Evolutionary conservation across 2,329 filamentous ascomycete genomes (phyloP), one percentile per base, ranked within the genome.

Genomic region (Fusarium stilboides): DNA sequence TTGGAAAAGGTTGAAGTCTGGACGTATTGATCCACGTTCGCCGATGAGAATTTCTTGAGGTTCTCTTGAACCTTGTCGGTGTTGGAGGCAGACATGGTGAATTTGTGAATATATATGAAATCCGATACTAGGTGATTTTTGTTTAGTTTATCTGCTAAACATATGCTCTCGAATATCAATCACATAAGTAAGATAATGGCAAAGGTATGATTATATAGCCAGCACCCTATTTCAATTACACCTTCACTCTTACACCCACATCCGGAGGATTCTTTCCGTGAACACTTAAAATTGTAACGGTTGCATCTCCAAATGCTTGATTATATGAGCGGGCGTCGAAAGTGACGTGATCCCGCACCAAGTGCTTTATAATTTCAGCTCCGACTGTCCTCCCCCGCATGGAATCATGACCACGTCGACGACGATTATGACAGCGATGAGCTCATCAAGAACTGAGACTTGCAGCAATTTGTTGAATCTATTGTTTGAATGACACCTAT

Each of bases 11-110:
- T 45, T 10, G 40, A 51, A 13, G 39, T 15, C 33, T 42, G 39
- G 3, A 58, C 15, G 19, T 31, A 39, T 19, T 24, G 17, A 19
- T 52, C 55, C 4, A 58, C 46, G 47, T 58, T 58, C 40, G 46
- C 55, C 2, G 31, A 14, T 5, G 55, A 58, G 40, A 45, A 44
- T 46, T 52, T 58, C 24, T 58, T 58, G n/a, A 58, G 22, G 19
- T 14, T n/a, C 39, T 52, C 33, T 17, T 58, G 46, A 22, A 58
- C 40, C n/a, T 52, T 45, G 2, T 58, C 55, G n/a, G 55, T 51
- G 20, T 45, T 45, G 31, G 46, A 45, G 28, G 24, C 34, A 6
- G 45, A 36, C 45, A 47, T 50, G 13, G 4, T 15, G 22, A n/a
- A 33, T 17, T 9, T 24, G 8, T 31, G 12, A 15, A 5, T 31